Evolutionary conservation across 2,329 filamentous ascomycete genomes (phyloP), one percentile per base, ranked within the genome.

Genomic region (Venturiaceae sp.): DNA sequence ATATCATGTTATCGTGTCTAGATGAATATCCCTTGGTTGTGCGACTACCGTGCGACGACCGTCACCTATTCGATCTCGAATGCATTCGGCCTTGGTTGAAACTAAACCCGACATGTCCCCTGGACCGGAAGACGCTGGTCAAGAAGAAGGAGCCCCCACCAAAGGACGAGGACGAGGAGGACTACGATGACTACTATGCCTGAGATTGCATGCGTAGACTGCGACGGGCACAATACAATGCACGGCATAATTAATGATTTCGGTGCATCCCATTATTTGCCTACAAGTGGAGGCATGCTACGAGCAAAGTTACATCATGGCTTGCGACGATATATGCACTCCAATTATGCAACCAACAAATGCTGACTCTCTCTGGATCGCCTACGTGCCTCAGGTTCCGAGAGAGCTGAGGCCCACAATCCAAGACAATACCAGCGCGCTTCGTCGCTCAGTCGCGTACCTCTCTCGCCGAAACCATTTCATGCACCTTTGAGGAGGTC

Each of bases 51-150:
- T 86, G 83, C 63, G 81, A 85, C 66, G 74, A 78, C 16, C 78
- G 78, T 37, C 83, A 86, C 67, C 65, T 82, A 21, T 86, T 85
- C 68, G 83, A 86, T 69, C 68, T 86, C 28, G 83, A 86, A 64
- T 86, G 83, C 68, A 82, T 86, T 61, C 71, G 77, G 60, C 83
- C 83, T 0, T 86, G 83, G 83, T 69, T 86, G 62, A 79, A 84
- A 63, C 72, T 86, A 58, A 81, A 84, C 62, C 80, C 81, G 8
- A 85, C 83, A 21, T 86, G 83, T 70, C 83, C 83, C 19, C 72
- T 86, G 53, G 83, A 85, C 66, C 75, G 83, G 55, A 76, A 78
- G 66, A 78, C 81, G 66, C 73, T 86, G 60, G 72, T 80, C 19
- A 83, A 83, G 71, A 76, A 71, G 70, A 76, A 69, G 56, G 66